Evolutionary conservation across 1,284 basidiomycete species (phyloP).

Genomic region (Cystobasidium sp.): DNA sequence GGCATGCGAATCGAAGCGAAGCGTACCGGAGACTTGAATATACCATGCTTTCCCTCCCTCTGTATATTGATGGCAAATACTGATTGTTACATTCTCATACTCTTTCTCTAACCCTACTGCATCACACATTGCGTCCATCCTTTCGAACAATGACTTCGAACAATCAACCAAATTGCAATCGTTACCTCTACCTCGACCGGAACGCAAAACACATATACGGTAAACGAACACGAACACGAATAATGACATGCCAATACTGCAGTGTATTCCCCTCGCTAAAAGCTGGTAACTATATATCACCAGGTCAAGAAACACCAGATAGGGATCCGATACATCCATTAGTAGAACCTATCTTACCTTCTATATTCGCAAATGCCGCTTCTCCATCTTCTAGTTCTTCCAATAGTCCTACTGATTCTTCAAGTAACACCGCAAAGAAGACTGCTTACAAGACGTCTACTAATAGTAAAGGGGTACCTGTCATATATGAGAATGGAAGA

Average conservation of each 20-base stretch:
- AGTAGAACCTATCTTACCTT: conserved; percentile 35
- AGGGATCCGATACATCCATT: conserved; percentile 26
- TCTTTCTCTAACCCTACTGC: too few relatives aligned
- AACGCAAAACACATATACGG: background rate
- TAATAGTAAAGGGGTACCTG: conserved; percentile 10
- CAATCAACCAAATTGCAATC: too few relatives aligned
- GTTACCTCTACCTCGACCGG: too few relatives aligned
- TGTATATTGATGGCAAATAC: too few relatives aligned
- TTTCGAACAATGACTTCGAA: too few relatives aligned
- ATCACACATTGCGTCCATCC: too few relatives aligned
- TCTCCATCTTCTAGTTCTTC: conserved; percentile 3
- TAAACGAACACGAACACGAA: background rate
- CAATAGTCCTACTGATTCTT: background rate
- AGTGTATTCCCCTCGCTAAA: conserved; percentile 42
- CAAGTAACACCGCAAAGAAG: too few relatives aligned
- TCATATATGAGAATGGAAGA: conserved; percentile 9
- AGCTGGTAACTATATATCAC: conserved; percentile 42
- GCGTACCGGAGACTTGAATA: too few relatives aligned
- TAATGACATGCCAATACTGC: background rate
- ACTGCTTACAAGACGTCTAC: background rate
- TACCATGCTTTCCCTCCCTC: too few relatives aligned
- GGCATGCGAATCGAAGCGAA: too few relatives aligned
- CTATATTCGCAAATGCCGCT: conserved; percentile 10
- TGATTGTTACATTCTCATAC: too few relatives aligned
- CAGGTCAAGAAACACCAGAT: conserved; percentile 38